These are phyloP conservation scores for Penicillium angulare DNA, from an alignment of 495 filamentous ascomycete species.

Conservation along the genomic window DNA sequence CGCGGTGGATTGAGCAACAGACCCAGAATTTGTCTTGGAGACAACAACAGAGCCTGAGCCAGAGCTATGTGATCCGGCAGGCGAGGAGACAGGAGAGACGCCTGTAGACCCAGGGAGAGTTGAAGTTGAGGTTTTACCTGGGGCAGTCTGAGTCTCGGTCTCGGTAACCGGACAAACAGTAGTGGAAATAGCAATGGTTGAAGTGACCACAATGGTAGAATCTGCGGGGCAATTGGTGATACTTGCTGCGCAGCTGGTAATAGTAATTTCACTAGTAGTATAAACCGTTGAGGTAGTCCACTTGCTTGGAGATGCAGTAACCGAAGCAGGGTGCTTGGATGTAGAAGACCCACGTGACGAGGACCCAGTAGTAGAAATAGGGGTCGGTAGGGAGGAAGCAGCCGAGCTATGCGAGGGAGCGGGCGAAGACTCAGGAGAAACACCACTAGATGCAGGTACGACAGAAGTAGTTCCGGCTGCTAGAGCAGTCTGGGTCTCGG, in stretches of 20 bases:
- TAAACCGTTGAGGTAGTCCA: conserved; percentile 61
- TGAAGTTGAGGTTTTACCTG: background rate
- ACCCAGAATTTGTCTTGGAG: too few relatives aligned
- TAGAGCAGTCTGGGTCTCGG: background rate
- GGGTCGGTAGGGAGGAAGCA: too few relatives aligned
- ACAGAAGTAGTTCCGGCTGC: conserved; percentile 1
- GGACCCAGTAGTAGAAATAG: too few relatives aligned
- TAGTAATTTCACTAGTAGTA: conserved; percentile 54
- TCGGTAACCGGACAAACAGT: background rate
- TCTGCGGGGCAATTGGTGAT: conserved; percentile 59
- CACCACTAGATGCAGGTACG: background rate
- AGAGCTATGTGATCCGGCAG: conserved; percentile 2
- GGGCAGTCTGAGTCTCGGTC: conserved; percentile 4
- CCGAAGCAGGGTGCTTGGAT: too few relatives aligned
- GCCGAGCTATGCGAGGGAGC: conserved; percentile 1
- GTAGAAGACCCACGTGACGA: too few relatives aligned
- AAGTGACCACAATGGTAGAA: conserved; percentile 41
- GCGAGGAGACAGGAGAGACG: conserved; percentile 27
- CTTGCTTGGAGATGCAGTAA: conserved; percentile 8
- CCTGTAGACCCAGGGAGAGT: conserved; percentile 11
- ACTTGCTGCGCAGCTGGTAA: conserved; percentile 55
- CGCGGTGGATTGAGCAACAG: too few relatives aligned
- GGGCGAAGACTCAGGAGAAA: conserved; percentile 18
- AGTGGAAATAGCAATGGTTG: background rate
- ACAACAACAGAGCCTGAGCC: too few relatives aligned